Base-by-base conservation (phyloP, 129 eudicot genomes). In the Smallanthus sonchifolius region DNA sequence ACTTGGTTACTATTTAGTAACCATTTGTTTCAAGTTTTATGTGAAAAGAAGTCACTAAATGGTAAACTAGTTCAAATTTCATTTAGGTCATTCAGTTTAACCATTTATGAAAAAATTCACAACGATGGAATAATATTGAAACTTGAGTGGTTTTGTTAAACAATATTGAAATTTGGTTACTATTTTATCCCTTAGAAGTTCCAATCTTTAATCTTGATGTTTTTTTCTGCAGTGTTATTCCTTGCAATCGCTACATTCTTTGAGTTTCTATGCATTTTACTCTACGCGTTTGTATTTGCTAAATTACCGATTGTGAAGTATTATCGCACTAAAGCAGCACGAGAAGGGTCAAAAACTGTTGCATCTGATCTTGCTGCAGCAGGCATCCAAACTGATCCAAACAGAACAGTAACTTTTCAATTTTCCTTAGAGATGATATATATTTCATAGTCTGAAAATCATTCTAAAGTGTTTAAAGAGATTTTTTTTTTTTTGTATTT, bases 281-380 rank as follows among this genome's bases (percentile, higher is more conserved):
- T 89, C 0, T 90, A 90, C 36, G 88, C 92, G 0, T 83, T 10
- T 15, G 76, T 81, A 70, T 87, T 90, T 55, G 81, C 81, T 36
- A 87, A 76, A 75, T 75, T 90, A 66, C 92, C 92, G 7, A 75
- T 89, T 10, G 90, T 84, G 69, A 89, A 89, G 81, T 85, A 81
- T 76, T 89, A 73, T 59, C 91, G 95, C 14, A n/a, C 83, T 64
- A 86, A 84, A 83, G 96, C 96, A 49, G 86, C 92, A n/a, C 40
- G 69, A 1, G 90, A 87, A 77, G 96, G 96, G 8, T 90, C 92
- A 16, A 85, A 79, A 75, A 90, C 96, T 16, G 96, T 90, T 49
- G 11, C 84, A 14, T 80, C 90, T 34, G 96, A 90, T 73, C 87
- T 90, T 55, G 88, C 88, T 74, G 92, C 92, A 76, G 96, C 77